phyloP scores from a whole-genome alignment of 192 early-diverging fungal species.

The Coemansia sp. region DNA sequence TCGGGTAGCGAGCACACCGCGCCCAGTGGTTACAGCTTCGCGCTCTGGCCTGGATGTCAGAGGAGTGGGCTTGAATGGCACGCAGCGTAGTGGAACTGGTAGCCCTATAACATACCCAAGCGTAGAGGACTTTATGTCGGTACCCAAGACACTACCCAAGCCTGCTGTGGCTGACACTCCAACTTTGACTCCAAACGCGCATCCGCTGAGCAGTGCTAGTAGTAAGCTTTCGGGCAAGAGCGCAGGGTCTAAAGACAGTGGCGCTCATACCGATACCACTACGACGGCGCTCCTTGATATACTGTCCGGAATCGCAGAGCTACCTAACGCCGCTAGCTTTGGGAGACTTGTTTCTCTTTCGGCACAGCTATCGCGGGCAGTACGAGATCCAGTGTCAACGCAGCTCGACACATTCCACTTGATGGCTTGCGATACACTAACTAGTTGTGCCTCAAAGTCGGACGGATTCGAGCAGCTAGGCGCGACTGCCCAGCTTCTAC shows the following conservation, averaged over 20 bases:
- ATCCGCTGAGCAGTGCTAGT: neutral
- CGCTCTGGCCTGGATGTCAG: slow-evolving; percentile 7
- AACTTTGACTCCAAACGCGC: neutral
- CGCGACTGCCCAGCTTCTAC: slow-evolving; percentile 29
- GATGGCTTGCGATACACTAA: slow-evolving; percentile 20
- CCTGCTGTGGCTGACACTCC: neutral
- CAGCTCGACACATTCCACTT: slow-evolving; percentile 25
- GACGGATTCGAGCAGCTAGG: slow-evolving; percentile 20
- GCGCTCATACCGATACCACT: neutral
- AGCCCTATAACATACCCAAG: slow-evolving; percentile 25
- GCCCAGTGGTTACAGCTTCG: neutral
- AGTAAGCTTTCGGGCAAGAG: neutral
- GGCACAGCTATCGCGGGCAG: slow-evolving; percentile 25
- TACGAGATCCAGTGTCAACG: neutral
- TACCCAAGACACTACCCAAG: slow-evolving; percentile 18
- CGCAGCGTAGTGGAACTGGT: neutral
- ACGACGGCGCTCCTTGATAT: slow-evolving; percentile 22
- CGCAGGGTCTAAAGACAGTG: neutral
- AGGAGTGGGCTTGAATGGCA: neutral
- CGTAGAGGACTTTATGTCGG: slow-evolving; percentile 38
- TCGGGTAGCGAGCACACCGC: neutral
- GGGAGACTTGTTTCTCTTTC: slow-evolving; percentile 36
- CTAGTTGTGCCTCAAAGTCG: neutral
- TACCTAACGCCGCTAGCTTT: slow-evolving; percentile 16
- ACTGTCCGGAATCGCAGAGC: slow-evolving; percentile 21